Percentiles rank a stretch among this genome's conserved stretches.
These are phyloP conservation scores for Neurospora sp. DNA, from an alignment of 495 filamentous ascomycete species.

Conservation along the genomic window DNA sequence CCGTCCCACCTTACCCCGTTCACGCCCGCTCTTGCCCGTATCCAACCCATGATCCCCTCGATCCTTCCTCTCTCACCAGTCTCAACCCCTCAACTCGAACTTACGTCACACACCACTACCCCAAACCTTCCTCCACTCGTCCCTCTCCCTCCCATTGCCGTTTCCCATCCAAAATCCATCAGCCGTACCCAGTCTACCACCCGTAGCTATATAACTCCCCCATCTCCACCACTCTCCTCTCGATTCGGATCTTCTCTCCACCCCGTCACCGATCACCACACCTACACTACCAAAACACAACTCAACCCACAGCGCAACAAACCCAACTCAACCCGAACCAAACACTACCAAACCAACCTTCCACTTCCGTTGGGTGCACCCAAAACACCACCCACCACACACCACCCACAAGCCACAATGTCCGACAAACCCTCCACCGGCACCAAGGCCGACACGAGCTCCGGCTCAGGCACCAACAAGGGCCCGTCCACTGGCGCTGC, in stretches of 20 bases:
- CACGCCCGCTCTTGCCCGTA: not conserved
- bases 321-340: not conserved
- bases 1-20: not conserved
- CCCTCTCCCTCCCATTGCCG: not conserved
- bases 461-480: not conserved
- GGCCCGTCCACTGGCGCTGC: not conserved
- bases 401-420: not conserved
- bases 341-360: not conserved
- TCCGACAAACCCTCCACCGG: not conserved
- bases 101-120: not conserved
- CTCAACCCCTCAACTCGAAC: not conserved
- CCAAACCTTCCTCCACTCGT: not conserved
- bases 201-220: not conserved
- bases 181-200: not conserved
- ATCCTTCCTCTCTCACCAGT: not conserved
- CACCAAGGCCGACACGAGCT: not conserved
- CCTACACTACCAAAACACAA: not conserved
- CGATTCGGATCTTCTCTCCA: not conserved
- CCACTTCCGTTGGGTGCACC: not conserved
- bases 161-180: not conserved
- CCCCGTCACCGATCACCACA: not conserved
- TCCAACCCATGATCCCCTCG: not conserved
- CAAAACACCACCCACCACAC: not conserved
- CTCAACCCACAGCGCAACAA: not conserved
- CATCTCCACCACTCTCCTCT: not conserved